A percentile compares a stretch with the other conserved stretches of the same genome.
Evolutionary conservation across 768 basidiomycete genomes (phyloP).

Genomic region (Albatrellus ellisii): DNA sequence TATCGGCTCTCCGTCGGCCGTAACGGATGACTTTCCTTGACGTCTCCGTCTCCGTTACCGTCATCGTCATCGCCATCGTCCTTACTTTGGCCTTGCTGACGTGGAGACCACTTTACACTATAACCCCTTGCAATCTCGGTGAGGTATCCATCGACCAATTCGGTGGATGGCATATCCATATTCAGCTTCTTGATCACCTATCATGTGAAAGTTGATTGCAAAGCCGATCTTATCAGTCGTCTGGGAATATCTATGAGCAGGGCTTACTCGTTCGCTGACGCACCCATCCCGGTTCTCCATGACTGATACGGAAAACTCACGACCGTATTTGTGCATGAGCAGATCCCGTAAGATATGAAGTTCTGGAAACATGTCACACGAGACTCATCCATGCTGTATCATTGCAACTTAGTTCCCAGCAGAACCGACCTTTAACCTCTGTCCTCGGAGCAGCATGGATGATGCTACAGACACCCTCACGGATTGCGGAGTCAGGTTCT

Average conservation of each 20-base stretch:
- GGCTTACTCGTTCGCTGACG: conserved; percentile 75
- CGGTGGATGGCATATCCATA: conserved; percentile 52
- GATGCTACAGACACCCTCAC: conserved; percentile 78
- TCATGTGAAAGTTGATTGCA: conserved; percentile 6
- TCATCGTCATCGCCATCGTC: conserved; percentile 17
- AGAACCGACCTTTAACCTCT: conserved; percentile 63
- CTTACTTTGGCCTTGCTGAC: conserved; percentile 15
- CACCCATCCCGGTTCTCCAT: conserved; percentile 75
- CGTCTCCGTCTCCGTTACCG: conserved; percentile 16
- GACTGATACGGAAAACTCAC: conserved; percentile 75
- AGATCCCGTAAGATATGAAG: conserved; percentile 85
- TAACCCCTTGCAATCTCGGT: conserved; percentile 85
- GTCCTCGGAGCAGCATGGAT: conserved; percentile 88
- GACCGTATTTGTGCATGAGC: conserved; percentile 91
- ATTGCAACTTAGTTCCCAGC: background rate
- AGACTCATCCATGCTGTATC: background rate
- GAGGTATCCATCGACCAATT: conserved; percentile 81
- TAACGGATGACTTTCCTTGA: background rate
- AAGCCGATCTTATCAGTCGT: background rate
- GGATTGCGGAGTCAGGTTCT: conserved; percentile 78
- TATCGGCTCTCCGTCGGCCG: background rate
- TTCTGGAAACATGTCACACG: conserved; percentile 32
- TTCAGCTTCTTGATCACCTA: conserved; percentile 69
- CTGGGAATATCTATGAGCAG: background rate
- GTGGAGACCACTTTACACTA: conserved; percentile 51